Evolutionary conservation across 305 asterid species (phyloP).

Genomic region (Caryopteris hybrid): DNA sequence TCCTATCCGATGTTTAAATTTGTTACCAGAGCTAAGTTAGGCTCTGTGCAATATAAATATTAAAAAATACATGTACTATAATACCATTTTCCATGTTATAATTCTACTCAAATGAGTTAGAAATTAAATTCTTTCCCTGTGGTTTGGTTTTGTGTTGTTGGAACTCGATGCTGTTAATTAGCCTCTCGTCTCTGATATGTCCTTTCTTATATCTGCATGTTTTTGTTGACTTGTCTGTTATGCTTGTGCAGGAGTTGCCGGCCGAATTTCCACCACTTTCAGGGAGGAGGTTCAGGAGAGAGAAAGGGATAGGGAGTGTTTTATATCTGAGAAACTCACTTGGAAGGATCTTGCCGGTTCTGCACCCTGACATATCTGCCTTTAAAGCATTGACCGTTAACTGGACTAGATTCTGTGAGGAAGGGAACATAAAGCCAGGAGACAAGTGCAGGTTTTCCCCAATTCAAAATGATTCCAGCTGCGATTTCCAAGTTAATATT

Average conservation of each 20-base stretch:
- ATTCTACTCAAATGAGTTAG: too few relatives aligned
- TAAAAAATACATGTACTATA: too few relatives aligned
- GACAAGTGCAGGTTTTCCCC: slow-evolving; percentile 26
- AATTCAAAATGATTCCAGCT: not conserved
- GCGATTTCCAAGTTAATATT: slow-evolving; percentile 25
- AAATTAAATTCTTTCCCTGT: too few relatives aligned
- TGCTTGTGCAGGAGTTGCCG: too few relatives aligned
- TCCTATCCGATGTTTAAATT: too few relatives aligned
- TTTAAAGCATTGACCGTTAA: slow-evolving; percentile 17
- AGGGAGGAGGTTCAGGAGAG: not conserved
- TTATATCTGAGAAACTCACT: slow-evolving; percentile 28
- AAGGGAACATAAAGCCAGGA: slow-evolving; percentile 25
- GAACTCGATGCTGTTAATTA: too few relatives aligned
- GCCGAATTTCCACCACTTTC: not conserved
- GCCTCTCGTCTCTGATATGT: not conserved
- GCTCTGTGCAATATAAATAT: too few relatives aligned
- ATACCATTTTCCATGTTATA: too few relatives aligned
- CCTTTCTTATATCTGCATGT: not conserved
- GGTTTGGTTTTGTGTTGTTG: too few relatives aligned
- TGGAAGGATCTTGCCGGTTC: slow-evolving; percentile 25
- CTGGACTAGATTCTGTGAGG: slow-evolving; percentile 26
- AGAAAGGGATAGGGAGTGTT: slow-evolving; percentile 15
- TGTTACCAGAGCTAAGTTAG: too few relatives aligned
- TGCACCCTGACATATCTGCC: not conserved
- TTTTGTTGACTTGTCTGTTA: too few relatives aligned